Evolutionary conservation across 1,139 yeast species (phyloP).

Genomic region (Chernovozyma aurita): DNA sequence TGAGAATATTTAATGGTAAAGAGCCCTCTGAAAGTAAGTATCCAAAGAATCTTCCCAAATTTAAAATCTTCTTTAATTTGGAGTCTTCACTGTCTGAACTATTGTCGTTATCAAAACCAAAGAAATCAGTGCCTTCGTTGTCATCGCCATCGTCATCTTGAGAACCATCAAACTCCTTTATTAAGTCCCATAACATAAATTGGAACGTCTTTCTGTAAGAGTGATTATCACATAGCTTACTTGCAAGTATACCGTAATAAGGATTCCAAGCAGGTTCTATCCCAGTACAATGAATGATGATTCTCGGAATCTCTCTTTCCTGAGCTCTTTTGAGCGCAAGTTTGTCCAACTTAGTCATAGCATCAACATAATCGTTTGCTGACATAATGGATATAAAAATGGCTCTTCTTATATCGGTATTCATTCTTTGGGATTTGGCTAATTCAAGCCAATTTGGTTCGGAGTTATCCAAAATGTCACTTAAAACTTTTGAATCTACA

Average conservation of each 20-base stretch:
- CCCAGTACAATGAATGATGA: constrained; percentile 79
- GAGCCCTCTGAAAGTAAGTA: constrained; percentile 67
- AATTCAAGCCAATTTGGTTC: constrained; percentile 88
- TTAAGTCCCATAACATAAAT: constrained; percentile 82
- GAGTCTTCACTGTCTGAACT: constrained; percentile 35
- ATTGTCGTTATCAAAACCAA: constrained; percentile 26
- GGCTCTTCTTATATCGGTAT: constrained; percentile 91
- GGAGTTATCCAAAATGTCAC: constrained; percentile 57
- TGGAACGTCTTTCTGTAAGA: constrained; percentile 79
- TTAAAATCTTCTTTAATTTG: constrained; percentile 56
- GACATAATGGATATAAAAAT: constrained; percentile 93
- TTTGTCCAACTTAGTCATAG: constrained; percentile 76
- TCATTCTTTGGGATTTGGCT: constrained; percentile 86
- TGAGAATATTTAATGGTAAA: constrained; percentile 66
- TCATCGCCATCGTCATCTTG: constrained; percentile 31
- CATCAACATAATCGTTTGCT: constrained; percentile 87
- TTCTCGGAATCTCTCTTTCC: constrained; percentile 81
- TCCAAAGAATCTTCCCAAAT: constrained; percentile 79
- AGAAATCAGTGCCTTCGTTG: constrained; percentile 33
- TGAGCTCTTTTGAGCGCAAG: constrained; percentile 77
- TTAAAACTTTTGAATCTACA: constrained; percentile 32
- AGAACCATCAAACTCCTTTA: constrained; percentile 59
- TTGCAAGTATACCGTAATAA: constrained; percentile 78
- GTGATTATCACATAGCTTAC: constrained; percentile 67
- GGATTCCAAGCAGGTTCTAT: constrained; percentile 87